Evolutionary conservation across 257 asterid species (phyloP).

Genomic region (Voacanga thouarsii): DNA sequence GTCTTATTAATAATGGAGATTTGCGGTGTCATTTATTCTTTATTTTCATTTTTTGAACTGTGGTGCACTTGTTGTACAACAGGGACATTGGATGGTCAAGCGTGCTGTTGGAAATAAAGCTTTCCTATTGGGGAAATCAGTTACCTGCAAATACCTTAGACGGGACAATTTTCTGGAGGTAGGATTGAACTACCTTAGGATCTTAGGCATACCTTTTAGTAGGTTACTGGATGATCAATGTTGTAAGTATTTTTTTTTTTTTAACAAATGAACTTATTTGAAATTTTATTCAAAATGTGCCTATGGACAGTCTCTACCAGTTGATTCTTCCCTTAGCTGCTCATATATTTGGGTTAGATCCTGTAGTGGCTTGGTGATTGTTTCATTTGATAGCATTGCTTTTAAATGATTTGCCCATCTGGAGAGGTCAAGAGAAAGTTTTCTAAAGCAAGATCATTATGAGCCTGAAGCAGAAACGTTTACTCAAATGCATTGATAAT

Average conservation of each 20-base stretch:
- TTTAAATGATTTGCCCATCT: not conserved
- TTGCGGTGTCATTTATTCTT: conserved; percentile 3
- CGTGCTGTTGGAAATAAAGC: conserved; percentile 99
- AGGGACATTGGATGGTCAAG: conserved; percentile 99
- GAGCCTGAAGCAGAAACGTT: not conserved
- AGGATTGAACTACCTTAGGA: conserved; percentile 19
- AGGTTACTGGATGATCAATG: not conserved
- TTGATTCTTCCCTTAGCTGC: not conserved
- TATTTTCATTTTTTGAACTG: not conserved
- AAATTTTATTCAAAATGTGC: not conserved
- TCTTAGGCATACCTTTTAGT: not conserved
- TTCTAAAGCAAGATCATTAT: too few species aligned
- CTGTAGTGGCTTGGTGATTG: not conserved
- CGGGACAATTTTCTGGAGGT: conserved; percentile 99
- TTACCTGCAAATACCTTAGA: conserved; percentile 85
- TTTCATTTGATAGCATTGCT: too few species aligned
- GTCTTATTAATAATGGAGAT: conserved; percentile 1
- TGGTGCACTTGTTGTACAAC: conserved; percentile 10
- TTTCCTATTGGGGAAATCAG: conserved; percentile 93
- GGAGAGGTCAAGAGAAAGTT: too few species aligned
- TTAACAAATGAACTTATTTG: not conserved
- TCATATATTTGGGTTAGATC: not conserved
- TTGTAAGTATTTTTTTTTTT: not conserved
- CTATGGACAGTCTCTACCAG: not conserved
- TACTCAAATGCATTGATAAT: not conserved